Evolutionary conservation across 1,139 yeast species (phyloP).

Genomic region (Blastobotrys elegans): DNA sequence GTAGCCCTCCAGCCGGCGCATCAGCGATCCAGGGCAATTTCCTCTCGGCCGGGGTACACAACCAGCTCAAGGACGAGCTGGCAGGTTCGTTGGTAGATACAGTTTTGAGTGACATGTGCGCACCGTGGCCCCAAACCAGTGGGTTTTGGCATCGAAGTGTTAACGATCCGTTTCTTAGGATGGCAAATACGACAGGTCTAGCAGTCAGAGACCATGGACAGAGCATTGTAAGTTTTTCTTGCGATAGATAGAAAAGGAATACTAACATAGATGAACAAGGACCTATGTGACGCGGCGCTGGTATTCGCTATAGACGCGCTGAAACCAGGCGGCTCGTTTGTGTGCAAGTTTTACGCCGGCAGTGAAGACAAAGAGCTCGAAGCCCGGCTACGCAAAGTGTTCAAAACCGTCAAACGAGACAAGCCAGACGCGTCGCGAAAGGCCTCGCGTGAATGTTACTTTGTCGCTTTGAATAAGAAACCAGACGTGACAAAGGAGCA

Average conservation of each 20-base stretch:
- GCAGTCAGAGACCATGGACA: constrained; percentile 56
- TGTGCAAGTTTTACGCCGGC: constrained; percentile 70
- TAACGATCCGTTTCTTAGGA: constrained; percentile 72
- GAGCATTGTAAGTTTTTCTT: constrained; percentile 46
- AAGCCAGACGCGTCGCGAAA: constrained; percentile 58
- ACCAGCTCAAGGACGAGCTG: constrained; percentile 40
- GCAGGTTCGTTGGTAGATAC: constrained; percentile 41
- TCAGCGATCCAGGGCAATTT: constrained; percentile 85
- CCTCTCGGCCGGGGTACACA: constrained; percentile 60
- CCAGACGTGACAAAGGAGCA: constrained; percentile 43
- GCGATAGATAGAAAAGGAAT: background rate
- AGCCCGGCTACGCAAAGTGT: constrained; percentile 51
- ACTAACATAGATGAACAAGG: constrained; percentile 36
- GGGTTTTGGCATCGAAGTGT: constrained; percentile 71
- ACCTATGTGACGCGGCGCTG: constrained; percentile 87
- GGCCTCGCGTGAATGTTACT: constrained; percentile 66
- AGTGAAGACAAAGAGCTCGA: constrained; percentile 60
- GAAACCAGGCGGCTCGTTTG: constrained; percentile 63
- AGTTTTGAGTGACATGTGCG: constrained; percentile 83
- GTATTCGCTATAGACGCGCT: constrained; percentile 66
- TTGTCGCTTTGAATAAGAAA: constrained; percentile 54
- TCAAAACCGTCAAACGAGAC: constrained; percentile 50
- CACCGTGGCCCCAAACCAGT: constrained; percentile 58
- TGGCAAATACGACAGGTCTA: constrained; percentile 67
- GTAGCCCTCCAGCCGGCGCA: constrained; percentile 74